phyloP scores from a whole-genome alignment of 768 basidiomycete species.

The Grammothele lineata region DNA sequence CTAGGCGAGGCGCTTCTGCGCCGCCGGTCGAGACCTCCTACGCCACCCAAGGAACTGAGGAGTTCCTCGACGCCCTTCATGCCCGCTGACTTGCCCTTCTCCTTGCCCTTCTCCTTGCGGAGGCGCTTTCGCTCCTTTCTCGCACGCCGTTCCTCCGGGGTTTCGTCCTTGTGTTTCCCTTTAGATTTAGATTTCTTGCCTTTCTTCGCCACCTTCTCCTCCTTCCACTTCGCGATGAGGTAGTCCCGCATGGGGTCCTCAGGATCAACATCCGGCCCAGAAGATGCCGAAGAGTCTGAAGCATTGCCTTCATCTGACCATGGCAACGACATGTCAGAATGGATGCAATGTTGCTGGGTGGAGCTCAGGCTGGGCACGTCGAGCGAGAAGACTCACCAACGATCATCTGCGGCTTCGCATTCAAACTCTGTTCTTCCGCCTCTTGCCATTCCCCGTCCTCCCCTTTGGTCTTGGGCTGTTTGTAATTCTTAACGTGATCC shows the following conservation, averaged over 20 bases:
- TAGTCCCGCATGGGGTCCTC: constrained; percentile 99
- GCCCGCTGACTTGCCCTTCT: constrained; percentile 63
- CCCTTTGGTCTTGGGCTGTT: constrained; percentile 74
- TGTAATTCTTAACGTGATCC: constrained; percentile 90
- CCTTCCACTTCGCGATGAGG: constrained; percentile 68
- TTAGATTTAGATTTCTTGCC: constrained; percentile 64
- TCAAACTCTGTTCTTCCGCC: constrained; percentile 79
- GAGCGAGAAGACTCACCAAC: constrained; percentile 33
- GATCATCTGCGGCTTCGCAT: constrained; percentile 76
- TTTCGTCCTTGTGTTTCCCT: constrained; percentile 68
- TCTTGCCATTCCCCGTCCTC: constrained; percentile 86
- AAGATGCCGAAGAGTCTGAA: constrained; percentile 64
- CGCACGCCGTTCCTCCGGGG: constrained; percentile 70
- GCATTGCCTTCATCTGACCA: constrained; percentile 44
- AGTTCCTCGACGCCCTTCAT: constrained; percentile 66
- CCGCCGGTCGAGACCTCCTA: constrained; percentile 1
- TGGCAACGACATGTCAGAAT: neutral
- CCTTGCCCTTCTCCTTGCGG: constrained; percentile 49
- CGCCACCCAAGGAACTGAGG: constrained; percentile 44
- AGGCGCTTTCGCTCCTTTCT: constrained; percentile 72
- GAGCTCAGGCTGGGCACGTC: constrained; percentile 25
- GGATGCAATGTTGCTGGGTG: too few species aligned
- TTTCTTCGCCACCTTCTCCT: constrained; percentile 58
- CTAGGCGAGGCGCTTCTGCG: constrained; percentile 9
- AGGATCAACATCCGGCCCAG: constrained; percentile 74